These are phyloP conservation scores for Ramularia collo-cygni DNA, from an alignment of 2,329 filamentous ascomycete species.

Conservation along the genomic window DNA sequence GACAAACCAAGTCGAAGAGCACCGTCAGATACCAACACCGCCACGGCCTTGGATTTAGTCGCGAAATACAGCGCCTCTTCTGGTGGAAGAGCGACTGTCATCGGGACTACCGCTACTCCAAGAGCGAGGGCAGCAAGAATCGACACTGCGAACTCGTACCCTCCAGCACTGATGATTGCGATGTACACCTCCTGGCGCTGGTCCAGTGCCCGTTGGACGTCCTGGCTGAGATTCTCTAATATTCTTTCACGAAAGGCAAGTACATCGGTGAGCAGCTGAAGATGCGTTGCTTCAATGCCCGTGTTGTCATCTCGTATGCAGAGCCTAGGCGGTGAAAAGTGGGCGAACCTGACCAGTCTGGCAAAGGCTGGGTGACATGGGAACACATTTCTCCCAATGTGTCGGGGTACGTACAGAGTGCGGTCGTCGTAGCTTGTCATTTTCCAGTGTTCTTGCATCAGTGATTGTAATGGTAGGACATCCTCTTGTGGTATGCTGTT, in stretches of 20 bases:
- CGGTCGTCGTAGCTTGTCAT: constrained; percentile 21
- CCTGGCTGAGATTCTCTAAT: constrained; percentile 24
- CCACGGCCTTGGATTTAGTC: constrained; percentile 33
- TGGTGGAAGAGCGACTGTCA: constrained; percentile 36
- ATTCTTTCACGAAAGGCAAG: constrained; percentile 37
- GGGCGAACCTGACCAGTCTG: constrained; percentile 36
- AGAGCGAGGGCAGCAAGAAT: constrained; percentile 42
- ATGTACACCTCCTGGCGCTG: constrained; percentile 38
- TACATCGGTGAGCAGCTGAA: constrained; percentile 41
- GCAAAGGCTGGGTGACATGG: constrained; percentile 34
- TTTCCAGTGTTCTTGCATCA: constrained; percentile 13
- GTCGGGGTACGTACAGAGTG: constrained; percentile 17
- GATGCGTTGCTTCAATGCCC: constrained; percentile 33
- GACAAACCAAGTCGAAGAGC: constrained; percentile 27
- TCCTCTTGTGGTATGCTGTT: constrained; percentile 7
- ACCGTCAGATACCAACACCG: constrained; percentile 34
- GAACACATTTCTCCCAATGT: constrained; percentile 20
- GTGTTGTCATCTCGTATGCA: constrained; percentile 37
- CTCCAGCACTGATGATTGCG: constrained; percentile 39
- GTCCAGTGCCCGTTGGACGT: constrained; percentile 26
- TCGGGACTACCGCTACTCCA: constrained; percentile 42
- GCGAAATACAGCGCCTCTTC: constrained; percentile 42
- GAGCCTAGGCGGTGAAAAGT: constrained; percentile 28
- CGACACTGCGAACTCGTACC: constrained; percentile 44
- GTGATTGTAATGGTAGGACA: constrained; percentile 10